A percentile compares a stretch with the other conserved stretches of the same genome.
phyloP scores from a whole-genome alignment of 108 stramenopile species.

The Cyclotella sp. region DNA sequence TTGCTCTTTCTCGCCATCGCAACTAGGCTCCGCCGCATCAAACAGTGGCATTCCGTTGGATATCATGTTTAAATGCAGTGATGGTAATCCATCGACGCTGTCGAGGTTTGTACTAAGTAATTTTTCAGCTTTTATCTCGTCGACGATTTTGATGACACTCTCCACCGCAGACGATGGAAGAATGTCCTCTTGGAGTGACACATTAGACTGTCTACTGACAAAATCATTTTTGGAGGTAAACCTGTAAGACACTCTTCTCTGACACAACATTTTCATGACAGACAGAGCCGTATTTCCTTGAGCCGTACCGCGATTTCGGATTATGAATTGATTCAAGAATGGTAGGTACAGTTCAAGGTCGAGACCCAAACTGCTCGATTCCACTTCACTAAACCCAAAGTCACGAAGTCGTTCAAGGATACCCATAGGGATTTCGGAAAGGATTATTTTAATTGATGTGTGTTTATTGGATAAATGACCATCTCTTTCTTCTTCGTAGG shows the following conservation, averaged over 20 bases:
- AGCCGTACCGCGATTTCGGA: conserved; percentile 31
- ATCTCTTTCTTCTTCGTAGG: no score
- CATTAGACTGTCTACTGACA: neutral
- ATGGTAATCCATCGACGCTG: conserved; percentile 75
- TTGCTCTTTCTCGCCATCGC: conserved; percentile 22
- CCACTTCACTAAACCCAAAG: neutral
- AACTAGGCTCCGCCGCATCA: conserved; percentile 5
- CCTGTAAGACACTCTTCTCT: conserved; percentile 30
- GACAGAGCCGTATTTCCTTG: conserved; percentile 22
- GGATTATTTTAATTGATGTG: no score
- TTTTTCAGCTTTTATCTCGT: conserved; percentile 21
- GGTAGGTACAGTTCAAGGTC: conserved; percentile 25
- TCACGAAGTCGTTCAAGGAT: neutral
- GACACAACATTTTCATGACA: conserved; percentile 20
- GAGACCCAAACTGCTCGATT: conserved; percentile 7
- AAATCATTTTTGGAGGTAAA: neutral
- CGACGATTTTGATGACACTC: conserved; percentile 18
- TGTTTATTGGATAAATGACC: no score
- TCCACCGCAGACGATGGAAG: conserved; percentile 7
- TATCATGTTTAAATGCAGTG: conserved; percentile 76
- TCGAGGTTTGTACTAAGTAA: conserved; percentile 79
- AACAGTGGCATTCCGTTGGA: conserved; percentile 61
- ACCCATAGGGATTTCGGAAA: neutral
- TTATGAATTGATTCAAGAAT: conserved; percentile 21
- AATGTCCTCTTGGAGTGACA: conserved; percentile 21